Evolutionary conservation across 768 basidiomycete species (phyloP).

Genomic region (Phylloporus sp.): DNA sequence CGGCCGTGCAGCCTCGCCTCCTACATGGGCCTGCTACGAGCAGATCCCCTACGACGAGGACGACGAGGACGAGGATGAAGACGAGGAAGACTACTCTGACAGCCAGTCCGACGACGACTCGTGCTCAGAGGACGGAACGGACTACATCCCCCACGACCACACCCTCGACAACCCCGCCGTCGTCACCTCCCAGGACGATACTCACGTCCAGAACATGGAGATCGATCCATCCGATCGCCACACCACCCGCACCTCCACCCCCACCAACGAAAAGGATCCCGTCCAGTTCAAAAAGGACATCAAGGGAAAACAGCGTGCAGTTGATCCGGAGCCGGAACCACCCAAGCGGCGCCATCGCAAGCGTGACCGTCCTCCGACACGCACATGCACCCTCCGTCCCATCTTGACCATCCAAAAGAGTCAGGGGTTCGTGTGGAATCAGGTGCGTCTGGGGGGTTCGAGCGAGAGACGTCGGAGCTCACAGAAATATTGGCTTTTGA

Average conservation of each 20-base stretch:
- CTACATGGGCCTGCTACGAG: conserved; percentile 88
- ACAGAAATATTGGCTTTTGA: neutral
- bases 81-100: conserved; percentile 53
- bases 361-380: conserved; percentile 53
- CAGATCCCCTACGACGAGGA: conserved; percentile 73
- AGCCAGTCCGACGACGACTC: conserved; percentile 50
- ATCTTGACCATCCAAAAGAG: conserved; percentile 84
- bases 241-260: neutral
- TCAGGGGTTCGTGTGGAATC: conserved; percentile 90
- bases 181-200: conserved; percentile 39
- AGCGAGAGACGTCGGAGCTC: neutral
- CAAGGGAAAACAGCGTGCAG: conserved; percentile 78
- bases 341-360: conserved; percentile 44
- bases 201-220: conserved; percentile 50
- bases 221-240: conserved; percentile 37
- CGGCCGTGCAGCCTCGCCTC: conserved; percentile 76
- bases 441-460: conserved; percentile 46
- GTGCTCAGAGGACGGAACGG: conserved; percentile 73
- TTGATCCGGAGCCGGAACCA: conserved; percentile 58
- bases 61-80: conserved; percentile 52
- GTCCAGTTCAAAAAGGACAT: conserved; percentile 50
- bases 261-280: conserved; percentile 33
- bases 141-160: conserved; percentile 38
- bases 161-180: conserved; percentile 26
- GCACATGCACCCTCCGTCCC: conserved; percentile 63